phyloP scores from a whole-genome alignment of 495 filamentous ascomycete genomes.

The Friedmanniomyces simplex region DNA sequence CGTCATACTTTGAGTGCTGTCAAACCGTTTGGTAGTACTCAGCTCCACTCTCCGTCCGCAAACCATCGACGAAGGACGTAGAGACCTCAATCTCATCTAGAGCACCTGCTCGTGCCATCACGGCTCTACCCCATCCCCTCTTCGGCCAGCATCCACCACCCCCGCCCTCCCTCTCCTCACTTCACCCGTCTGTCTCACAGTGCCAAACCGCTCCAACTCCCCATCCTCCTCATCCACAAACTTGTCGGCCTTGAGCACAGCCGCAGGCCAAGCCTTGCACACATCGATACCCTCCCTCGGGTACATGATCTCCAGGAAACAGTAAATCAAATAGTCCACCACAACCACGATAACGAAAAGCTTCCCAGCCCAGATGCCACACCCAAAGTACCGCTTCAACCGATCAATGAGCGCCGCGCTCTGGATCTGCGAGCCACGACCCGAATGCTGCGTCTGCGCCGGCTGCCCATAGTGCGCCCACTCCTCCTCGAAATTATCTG shows the following conservation, averaged over 20 bases:
- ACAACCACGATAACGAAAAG: constrained; percentile 90
- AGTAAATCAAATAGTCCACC: constrained; percentile 81
- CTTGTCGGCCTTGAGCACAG: not conserved
- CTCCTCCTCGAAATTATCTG: constrained; percentile 58
- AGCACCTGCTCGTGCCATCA: no score
- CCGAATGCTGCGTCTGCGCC: constrained; percentile 39
- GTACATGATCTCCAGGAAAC: constrained; percentile 77
- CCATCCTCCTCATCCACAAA: not conserved
- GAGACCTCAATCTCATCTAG: no score
- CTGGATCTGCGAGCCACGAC: constrained; percentile 42
- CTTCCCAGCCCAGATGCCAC: constrained; percentile 98
- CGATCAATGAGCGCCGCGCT: constrained; percentile 72
- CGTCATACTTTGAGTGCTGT: no score
- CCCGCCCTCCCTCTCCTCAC: not conserved
- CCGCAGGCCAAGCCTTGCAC: constrained; percentile 70
- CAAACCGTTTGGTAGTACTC: no score
- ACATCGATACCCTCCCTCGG: constrained; percentile 79
- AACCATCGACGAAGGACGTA: no score
- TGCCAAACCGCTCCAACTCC: constrained; percentile 6
- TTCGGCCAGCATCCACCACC: not conserved
- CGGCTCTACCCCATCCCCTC: not conserved
- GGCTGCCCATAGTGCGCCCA: constrained; percentile 64
- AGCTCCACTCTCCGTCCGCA: no score
- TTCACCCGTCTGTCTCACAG: constrained; percentile 1
- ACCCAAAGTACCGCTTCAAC: constrained; percentile 94